These are phyloP conservation scores for Phascolomyces articulosus DNA, from an alignment of 371 early-diverging fungal species.

Conservation along the genomic window DNA sequence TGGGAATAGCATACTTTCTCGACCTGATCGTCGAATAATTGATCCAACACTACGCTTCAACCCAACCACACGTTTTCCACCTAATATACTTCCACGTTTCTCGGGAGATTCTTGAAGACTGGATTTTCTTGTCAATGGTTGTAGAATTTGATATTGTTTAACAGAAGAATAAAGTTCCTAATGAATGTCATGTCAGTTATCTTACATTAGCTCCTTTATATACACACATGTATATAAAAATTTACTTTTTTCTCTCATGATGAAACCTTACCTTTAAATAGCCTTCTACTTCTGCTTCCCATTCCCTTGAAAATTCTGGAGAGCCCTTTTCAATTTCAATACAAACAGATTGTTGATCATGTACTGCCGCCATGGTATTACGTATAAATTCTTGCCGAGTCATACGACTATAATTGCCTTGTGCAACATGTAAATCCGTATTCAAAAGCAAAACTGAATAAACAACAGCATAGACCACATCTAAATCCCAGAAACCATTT, in stretches of 20 bases:
- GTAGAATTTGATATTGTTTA: conserved; percentile 75
- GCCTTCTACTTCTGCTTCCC: conserved; percentile 48
- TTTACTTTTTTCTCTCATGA: background rate
- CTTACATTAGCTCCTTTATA: no score
- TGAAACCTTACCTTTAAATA: conserved; percentile 33
- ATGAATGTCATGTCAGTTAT: background rate
- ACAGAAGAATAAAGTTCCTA: conserved; percentile 80
- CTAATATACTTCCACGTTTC: conserved; percentile 22
- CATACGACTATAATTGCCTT: conserved; percentile 65
- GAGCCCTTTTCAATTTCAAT: conserved; percentile 24
- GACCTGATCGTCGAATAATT: conserved; percentile 22
- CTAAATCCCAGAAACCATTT: conserved; percentile 30
- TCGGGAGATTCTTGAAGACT: background rate
- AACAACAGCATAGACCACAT: conserved; percentile 83
- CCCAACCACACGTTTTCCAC: conserved; percentile 19
- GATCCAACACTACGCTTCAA: conserved; percentile 25
- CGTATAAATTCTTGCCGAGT: conserved; percentile 62
- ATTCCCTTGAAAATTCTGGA: conserved; percentile 29
- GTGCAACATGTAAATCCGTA: conserved; percentile 91
- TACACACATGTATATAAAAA: no score
- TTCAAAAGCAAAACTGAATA: conserved; percentile 89
- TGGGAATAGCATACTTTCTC: conserved; percentile 32
- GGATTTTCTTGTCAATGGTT: conserved; percentile 42
- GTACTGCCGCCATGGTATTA: conserved; percentile 60
- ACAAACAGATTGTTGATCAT: conserved; percentile 44